These are phyloP conservation scores for Dorcoceras hygrometricum DNA, from an alignment of 257 asterid genomes.

Conservation along the genomic window DNA sequence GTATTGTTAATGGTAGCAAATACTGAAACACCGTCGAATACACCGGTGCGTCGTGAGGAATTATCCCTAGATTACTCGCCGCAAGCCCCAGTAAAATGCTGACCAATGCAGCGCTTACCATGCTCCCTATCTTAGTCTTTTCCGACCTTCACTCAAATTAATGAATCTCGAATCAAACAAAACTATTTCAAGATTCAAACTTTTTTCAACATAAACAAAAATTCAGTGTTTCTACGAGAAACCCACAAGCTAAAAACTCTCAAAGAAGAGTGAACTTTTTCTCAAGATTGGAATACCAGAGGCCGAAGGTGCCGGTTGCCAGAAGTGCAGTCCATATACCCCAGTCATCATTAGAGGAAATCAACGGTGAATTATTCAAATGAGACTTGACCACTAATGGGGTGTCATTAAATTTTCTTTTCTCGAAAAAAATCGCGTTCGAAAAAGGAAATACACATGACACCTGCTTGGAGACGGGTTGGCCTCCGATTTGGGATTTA, in stretches of 20 bases:
- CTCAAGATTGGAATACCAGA: conserved; percentile 47
- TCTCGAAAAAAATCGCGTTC: conserved; percentile 9
- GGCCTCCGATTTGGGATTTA: conserved; percentile 25
- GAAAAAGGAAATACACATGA: conserved; percentile 22
- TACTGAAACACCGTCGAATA: conserved; percentile 59
- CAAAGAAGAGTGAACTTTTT: not conserved
- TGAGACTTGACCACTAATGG: conserved; percentile 30
- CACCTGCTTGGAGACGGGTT: conserved; percentile 11
- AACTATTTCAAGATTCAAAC: conserved; percentile 10
- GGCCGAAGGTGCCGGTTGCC: conserved; percentile 63
- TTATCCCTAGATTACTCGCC: conserved; percentile 79
- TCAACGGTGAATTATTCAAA: conserved; percentile 35
- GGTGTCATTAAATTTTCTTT: not conserved
- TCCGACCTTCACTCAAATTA: conserved; percentile 61
- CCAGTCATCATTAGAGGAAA: conserved; percentile 76
- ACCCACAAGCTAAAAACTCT: not conserved
- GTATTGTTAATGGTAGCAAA: conserved; percentile 72
- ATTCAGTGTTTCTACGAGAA: not conserved
- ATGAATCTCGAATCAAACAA: conserved; percentile 22
- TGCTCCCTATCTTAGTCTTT: conserved; percentile 83
- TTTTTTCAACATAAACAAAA: not conserved
- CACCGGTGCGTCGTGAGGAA: conserved; percentile 70
- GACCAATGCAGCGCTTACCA: conserved; percentile 78
- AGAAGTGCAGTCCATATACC: conserved; percentile 77
- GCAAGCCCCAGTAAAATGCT: conserved; percentile 70